Evolutionary conservation across 129 eudicot species (phyloP), one percentile per base, ranked within the genome.

Genomic region (Deinandra increscens): DNA sequence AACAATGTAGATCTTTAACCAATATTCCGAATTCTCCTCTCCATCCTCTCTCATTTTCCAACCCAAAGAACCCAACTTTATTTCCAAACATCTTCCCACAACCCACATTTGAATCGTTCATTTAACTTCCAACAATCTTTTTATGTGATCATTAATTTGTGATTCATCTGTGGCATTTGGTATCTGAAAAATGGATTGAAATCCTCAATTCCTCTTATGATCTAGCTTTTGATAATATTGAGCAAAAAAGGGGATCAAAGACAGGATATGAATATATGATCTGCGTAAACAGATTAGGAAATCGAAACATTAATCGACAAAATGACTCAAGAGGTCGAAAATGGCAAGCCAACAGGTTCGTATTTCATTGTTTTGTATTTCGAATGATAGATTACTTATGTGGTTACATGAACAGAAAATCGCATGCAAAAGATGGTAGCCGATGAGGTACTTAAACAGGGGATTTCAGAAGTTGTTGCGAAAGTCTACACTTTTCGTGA

Each of bases 401-500:
- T 23, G 36, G 33, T 26, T 26, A 26, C 56, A 18, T 46, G 62
- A 19, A 58, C 86, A 86, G 93, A 75, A 22, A 63, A 39, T 48
- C 37, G 33, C 70, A 84, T 78, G 66, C 86, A 82, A 62, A 78
- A 81, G 76, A 55, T 78, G 79, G 75, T 81, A 64, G 96, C 89
- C 0, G 86, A 89, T 36, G 89, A 89, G 70, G 70, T 84, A 48
- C 78, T 79, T 12, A 81, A 79, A 46, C 66, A 84, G 6, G 84
- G 75, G 60, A 33, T 34, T 18, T 72, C 69, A 9, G 84, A 71
- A 71, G 58, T 65, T 11, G 80, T 85, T 6, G 83, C 86, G 1
- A 80, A 84, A 65, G 83, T 80, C 53, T 89, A 77, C 77, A 82
- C 82, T 19, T 89, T 89, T 64, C 90, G 74, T 0, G 96, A 89